phyloP scores from a whole-genome alignment of 306 rosid genomes.

The Prosopis cineraria region DNA sequence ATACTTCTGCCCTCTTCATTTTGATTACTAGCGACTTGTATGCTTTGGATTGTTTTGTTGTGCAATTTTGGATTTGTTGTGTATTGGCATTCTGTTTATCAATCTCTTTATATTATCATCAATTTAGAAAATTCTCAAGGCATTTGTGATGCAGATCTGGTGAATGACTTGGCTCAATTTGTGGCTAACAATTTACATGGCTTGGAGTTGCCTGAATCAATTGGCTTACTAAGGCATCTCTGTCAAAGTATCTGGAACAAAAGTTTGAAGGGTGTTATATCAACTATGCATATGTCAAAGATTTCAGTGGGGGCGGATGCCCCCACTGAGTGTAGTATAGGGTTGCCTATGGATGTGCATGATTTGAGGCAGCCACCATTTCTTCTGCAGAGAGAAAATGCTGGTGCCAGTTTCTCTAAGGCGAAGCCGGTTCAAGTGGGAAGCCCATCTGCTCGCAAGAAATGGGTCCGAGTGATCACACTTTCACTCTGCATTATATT shows the following conservation, averaged over 20 bases:
- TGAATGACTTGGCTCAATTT: background rate
- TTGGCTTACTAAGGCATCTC: background rate
- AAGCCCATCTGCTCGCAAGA: slow-evolving; percentile 45
- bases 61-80: background rate
- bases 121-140: background rate
- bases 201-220: background rate
- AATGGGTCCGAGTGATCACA: slow-evolving; percentile 54
- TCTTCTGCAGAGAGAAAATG: slow-evolving; percentile 45
- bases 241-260: background rate
- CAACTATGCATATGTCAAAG: background rate
- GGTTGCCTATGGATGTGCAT: background rate
- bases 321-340: background rate
- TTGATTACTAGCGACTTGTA: background rate
- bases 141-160: slow-evolving; percentile 3
- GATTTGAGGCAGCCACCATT: slow-evolving; percentile 44
- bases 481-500: slow-evolving; percentile 50
- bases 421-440: slow-evolving; percentile 49
- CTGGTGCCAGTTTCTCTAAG: slow-evolving; percentile 63
- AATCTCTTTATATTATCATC: background rate
- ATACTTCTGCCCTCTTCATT: background rate
- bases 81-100: background rate
- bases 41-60: background rate
- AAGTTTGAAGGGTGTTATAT: background rate
- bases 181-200: background rate
- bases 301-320: background rate